phyloP scores from a whole-genome alignment of 768 basidiomycete species.

The Termitomyces sp. region DNA sequence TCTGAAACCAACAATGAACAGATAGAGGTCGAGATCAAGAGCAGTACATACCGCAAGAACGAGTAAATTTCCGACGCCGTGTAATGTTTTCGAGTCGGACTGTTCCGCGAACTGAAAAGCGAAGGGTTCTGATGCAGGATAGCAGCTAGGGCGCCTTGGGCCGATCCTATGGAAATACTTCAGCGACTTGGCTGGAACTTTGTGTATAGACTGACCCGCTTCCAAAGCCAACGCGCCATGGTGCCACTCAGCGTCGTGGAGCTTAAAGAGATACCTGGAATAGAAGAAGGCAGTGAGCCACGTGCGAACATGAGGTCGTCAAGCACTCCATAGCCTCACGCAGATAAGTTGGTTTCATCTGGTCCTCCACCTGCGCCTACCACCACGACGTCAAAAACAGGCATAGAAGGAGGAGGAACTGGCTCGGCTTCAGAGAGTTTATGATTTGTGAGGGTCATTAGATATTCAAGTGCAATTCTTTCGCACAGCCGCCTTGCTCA shows the following conservation, averaged over 20 bases:
- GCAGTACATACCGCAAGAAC: constrained; percentile 35
- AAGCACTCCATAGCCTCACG: constrained; percentile 40
- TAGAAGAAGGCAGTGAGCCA: constrained; percentile 10
- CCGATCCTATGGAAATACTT: constrained; percentile 55
- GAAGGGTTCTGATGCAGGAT: constrained; percentile 52
- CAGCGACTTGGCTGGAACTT: background rate
- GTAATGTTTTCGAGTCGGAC: constrained; percentile 20
- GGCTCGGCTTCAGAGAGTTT: background rate
- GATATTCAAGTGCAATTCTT: constrained; percentile 3
- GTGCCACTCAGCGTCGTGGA: constrained; percentile 57
- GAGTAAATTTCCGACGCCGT: constrained; percentile 50
- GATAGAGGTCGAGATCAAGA: background rate
- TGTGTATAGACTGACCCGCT: constrained; percentile 53
- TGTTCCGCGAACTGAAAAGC: constrained; percentile 38
- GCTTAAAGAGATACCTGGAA: constrained; percentile 83
- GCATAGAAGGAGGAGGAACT: constrained; percentile 20
- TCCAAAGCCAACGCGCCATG: constrained; percentile 83
- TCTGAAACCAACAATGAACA: constrained; percentile 29
- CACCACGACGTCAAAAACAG: constrained; percentile 67
- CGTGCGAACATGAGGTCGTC: constrained; percentile 11
- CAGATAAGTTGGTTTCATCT: constrained; percentile 82
- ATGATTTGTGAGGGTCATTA: constrained; percentile 11
- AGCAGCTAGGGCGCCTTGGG: constrained; percentile 67
- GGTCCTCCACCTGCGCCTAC: constrained; percentile 87
- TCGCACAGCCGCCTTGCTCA: constrained; percentile 8